These are phyloP conservation scores for Scedosporium apiospermum DNA, from an alignment of 2,329 filamentous ascomycete genomes.

Conservation along the genomic window DNA sequence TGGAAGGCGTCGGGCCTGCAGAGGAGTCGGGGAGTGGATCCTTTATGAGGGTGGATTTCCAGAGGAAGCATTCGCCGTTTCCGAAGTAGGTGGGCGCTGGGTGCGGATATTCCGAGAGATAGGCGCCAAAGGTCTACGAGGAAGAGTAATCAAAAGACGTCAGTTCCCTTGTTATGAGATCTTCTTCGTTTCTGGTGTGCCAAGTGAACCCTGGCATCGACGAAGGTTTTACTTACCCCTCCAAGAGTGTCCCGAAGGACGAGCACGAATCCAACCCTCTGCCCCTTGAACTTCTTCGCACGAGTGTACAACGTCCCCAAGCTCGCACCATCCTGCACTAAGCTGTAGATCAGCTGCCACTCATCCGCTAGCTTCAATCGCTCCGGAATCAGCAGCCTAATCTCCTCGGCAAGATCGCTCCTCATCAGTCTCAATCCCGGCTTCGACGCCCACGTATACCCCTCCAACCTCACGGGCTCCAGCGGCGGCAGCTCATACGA, in stretches of 20 bases:
- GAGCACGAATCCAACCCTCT: constrained; percentile 79
- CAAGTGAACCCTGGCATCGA: background rate
- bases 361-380: constrained; percentile 77
- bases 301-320: constrained; percentile 78
- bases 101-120: constrained; percentile 81
- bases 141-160: background rate
- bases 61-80: constrained; percentile 85
- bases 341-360: constrained; percentile 79
- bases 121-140: constrained; percentile 73
- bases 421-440: constrained; percentile 57
- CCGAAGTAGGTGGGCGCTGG: constrained; percentile 82
- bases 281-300: constrained; percentile 55
- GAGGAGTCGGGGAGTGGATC: background rate
- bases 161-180: background rate
- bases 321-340: constrained; percentile 87
- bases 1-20: constrained; percentile 41
- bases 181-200: background rate
- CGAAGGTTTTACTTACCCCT: constrained; percentile 44
- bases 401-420: constrained; percentile 76
- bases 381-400: constrained; percentile 78
- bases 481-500: constrained; percentile 85
- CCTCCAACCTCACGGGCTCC: constrained; percentile 64
- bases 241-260: constrained; percentile 72
- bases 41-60: constrained; percentile 45
- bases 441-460: constrained; percentile 53